phyloP scores from a whole-genome alignment of 2,329 filamentous ascomycete genomes.

The Didymella exigua region DNA sequence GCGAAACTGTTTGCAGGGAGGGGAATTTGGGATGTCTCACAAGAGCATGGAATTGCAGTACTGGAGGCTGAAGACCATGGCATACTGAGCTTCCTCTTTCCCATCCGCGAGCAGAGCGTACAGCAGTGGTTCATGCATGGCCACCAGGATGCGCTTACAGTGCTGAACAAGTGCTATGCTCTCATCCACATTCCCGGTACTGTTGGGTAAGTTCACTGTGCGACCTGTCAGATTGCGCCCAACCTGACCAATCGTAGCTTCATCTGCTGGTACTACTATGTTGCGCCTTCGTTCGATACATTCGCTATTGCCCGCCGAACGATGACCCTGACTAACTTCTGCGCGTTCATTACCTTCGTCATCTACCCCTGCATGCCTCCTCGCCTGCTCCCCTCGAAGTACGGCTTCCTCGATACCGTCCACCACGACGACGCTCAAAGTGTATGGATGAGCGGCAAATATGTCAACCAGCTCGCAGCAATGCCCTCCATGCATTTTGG shows the following conservation, averaged over 20 bases:
- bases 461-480: slow-evolving; percentile 54
- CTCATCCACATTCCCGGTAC: slow-evolving; percentile 66
- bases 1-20: slow-evolving; percentile 59
- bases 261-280: slow-evolving; percentile 68
- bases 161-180: slow-evolving; percentile 64
- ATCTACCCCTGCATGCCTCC: slow-evolving; percentile 61
- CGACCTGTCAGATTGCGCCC: slow-evolving; percentile 20
- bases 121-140: slow-evolving; percentile 64
- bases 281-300: slow-evolving; percentile 57
- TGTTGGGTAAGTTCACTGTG: slow-evolving; percentile 54
- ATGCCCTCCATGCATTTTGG: slow-evolving; percentile 62
- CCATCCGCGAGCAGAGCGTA: slow-evolving; percentile 58
- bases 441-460: slow-evolving; percentile 55
- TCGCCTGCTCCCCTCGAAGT: slow-evolving; percentile 52
- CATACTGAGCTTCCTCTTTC: slow-evolving; percentile 58
- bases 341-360: slow-evolving; percentile 59
- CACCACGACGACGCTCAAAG: slow-evolving; percentile 55
- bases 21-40: slow-evolving; percentile 61
- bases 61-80: slow-evolving; percentile 61
- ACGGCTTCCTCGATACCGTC: slow-evolving; percentile 55
- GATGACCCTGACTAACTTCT: slow-evolving; percentile 59
- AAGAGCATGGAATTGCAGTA: slow-evolving; percentile 62
- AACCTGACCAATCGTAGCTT: slow-evolving; percentile 52
- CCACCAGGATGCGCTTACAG: slow-evolving; percentile 59
- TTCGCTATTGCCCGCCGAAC: slow-evolving; percentile 54